These are phyloP conservation scores for Candida glucosophila DNA, from an alignment of 1,139 yeast species.

Conservation along the genomic window DNA sequence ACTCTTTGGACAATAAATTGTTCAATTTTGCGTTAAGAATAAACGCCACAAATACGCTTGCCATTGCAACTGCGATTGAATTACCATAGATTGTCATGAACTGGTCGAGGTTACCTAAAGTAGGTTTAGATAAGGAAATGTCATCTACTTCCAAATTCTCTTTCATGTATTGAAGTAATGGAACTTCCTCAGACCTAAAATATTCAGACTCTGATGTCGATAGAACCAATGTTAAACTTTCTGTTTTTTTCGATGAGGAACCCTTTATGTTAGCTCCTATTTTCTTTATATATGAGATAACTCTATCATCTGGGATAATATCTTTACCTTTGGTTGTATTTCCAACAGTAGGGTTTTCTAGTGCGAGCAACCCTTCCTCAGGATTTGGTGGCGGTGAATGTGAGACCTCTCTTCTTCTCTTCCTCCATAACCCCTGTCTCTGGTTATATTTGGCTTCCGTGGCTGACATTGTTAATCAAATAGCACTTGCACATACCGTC, in stretches of 20 bases:
- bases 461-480: no score
- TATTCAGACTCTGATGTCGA: slow-evolving; percentile 20
- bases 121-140: slow-evolving; percentile 12
- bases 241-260: slow-evolving; percentile 1
- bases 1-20: slow-evolving; percentile 12
- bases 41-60: slow-evolving; percentile 16
- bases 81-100: slow-evolving; percentile 20
- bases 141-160: slow-evolving; percentile 13
- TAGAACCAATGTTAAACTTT: slow-evolving; percentile 13
- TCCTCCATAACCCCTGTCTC: no score
- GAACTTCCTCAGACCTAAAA: slow-evolving; percentile 11
- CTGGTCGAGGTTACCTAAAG: slow-evolving; percentile 22
- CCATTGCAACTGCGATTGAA: slow-evolving; percentile 12
- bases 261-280: slow-evolving; percentile 4
- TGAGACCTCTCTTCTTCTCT: no score
- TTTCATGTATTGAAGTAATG: slow-evolving; percentile 6
- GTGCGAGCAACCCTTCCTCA: no score
- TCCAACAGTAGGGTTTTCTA: no score
- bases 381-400: no score
- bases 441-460: no score
- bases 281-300: slow-evolving; percentile 13
- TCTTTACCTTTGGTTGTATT: slow-evolving; percentile 3
- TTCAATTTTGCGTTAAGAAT: slow-evolving; percentile 16
- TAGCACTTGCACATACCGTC: no score
- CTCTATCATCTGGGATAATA: slow-evolving; percentile 13